A percentile compares a stretch with the other conserved stretches of the same genome.
Conservation (phyloP, 768 basidiomycete genomes). For the Macrolepiota albuminosa region DNA sequence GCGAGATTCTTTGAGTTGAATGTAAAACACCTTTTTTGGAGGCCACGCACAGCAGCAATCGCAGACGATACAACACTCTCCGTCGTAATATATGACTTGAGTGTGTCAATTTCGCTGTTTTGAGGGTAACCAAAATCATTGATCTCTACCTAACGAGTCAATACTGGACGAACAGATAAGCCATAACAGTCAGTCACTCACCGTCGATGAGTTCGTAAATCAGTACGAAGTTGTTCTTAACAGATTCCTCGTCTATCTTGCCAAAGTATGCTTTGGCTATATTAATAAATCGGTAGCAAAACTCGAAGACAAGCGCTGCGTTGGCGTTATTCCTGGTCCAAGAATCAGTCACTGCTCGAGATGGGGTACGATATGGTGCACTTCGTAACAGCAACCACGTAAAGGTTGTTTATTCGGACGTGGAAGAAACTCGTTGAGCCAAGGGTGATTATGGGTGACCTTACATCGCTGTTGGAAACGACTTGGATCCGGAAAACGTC, state of each 20-base stretch:
- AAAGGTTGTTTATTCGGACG: constrained; percentile 92
- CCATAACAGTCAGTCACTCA: constrained; percentile 29
- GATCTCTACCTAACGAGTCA: constrained; percentile 54
- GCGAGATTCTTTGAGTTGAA: constrained; percentile 1
- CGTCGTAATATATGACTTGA: constrained; percentile 97
- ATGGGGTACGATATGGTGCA: constrained; percentile 29
- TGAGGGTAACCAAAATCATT: constrained; percentile 99
- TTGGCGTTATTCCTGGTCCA: constrained; percentile 83
- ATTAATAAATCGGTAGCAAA: constrained; percentile 92
- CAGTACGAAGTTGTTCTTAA: constrained; percentile 99
- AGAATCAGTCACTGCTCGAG: constrained; percentile 1
- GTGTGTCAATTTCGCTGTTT: constrained; percentile 96
- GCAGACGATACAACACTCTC: constrained; percentile 88
- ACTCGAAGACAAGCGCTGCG: constrained; percentile 97
- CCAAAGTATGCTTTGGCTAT: constrained; percentile 97
- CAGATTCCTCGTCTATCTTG: constrained; percentile 94
- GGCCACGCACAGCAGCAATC: constrained; percentile 65
- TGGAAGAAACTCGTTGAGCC: constrained; percentile 99
- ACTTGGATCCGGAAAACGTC: constrained; percentile 99
- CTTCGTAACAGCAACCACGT: constrained; percentile 96
- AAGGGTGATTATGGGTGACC: constrained; percentile 95
- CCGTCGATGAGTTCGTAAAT: constrained; percentile 99
- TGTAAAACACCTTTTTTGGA: background rate
- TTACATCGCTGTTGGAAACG: constrained; percentile 93
- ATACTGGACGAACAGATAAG: background rate